Base-by-base conservation (phyloP, 2,329 filamentous ascomycete species). In the Eurotiales sp. region DNA sequence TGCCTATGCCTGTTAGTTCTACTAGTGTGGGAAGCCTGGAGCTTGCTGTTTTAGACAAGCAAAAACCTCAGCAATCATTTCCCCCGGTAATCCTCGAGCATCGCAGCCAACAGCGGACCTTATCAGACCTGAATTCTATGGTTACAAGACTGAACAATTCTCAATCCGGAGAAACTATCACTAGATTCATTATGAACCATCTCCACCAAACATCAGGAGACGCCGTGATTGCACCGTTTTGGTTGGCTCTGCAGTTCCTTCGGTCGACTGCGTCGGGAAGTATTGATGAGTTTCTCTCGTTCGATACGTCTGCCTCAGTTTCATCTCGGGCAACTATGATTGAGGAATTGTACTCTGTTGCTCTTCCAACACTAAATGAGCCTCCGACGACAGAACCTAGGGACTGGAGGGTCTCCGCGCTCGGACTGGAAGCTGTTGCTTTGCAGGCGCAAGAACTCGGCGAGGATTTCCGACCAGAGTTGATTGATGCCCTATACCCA, bases 401-500 rank as follows among this genome's bases (percentile, higher is more conserved):
- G 14, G 85, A 93, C 61, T 90, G 87, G 87, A 82, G 85, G 27
- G 68, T 90, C 17, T 81, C 87, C 64, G 87, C 89, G 1, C 78
- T 96, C 29, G 87, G 91, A 0, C 72, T 99, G 2, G 92, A 97
- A 66, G 81, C 86, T 2, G 77, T 91, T 6, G 85, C 90, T 0
- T 81, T 92, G 50, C 85, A 90, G 55, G 88, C 92, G 2, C 76
- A 80, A 22, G 81, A 81, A 15, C 75, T 87, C 32, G 79, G 82
- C 17, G 65, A 78, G 46, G 80, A 81, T 0, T 99, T 96, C 66
- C 83, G 87, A 3, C 81, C 84, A 2, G 92, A 97, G 64, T 78
- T 99, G 8, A 89, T 96, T 46, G 93, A 99, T 60, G 84, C 90
- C 0, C 74, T 99, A 11, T 99, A 96, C 66, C 91, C 93, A 0